Evolutionary conservation across 2,329 filamentous ascomycete species (phyloP), one percentile per base, ranked within the genome.

Genomic region (Cladosporium austrohemisphaericum): DNA sequence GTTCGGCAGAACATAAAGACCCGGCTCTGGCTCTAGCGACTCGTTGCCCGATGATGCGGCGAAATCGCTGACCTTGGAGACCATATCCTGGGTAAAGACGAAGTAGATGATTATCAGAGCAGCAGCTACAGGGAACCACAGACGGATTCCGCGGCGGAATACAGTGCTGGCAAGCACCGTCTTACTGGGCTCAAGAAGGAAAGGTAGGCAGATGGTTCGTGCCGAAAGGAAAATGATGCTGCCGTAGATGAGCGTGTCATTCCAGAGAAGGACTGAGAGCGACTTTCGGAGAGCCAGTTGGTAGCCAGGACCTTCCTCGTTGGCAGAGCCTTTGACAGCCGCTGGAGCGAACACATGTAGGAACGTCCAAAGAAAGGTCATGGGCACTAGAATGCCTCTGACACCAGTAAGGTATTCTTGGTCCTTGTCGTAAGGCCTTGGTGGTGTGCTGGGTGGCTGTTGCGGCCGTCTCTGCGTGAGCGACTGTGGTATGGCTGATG

Each of bases 201-300:
- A 74, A 7, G 71, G 55, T 16, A 57, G 35, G 41, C 56, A 57
- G 5, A 69, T 62, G 11, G 65, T 69, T 18, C 72, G 68, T 1
- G 69, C 72, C 2, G 71, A 74, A 10, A 75, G 63, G 32, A 74
- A 63, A 48, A 75, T 68, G 53, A 73, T 63, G 57, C 64, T 67
- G 8, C 67, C 68, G 59, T 73, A 74, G 49, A 75, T 68, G 51
- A 75, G 60, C 9, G 66, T 64, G 36, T 71, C 65, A 53, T 75
- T 74, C 68, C 70, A 72, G 55, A 72, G 72, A 9, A 75, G 56
- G 11, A 74, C 65, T 0, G 69, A 72, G 19, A 75, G 61, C 0
- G 67, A 66, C 52, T 75, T 74, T 29, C 71, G 68, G 19, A 75
- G 59, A 14, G 68, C 60, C 11, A 59, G 51, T 52, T 73, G 67